Base-by-base conservation (phyloP, 1,284 basidiomycete genomes). In the Pyrrhoderma lamaoense region DNA sequence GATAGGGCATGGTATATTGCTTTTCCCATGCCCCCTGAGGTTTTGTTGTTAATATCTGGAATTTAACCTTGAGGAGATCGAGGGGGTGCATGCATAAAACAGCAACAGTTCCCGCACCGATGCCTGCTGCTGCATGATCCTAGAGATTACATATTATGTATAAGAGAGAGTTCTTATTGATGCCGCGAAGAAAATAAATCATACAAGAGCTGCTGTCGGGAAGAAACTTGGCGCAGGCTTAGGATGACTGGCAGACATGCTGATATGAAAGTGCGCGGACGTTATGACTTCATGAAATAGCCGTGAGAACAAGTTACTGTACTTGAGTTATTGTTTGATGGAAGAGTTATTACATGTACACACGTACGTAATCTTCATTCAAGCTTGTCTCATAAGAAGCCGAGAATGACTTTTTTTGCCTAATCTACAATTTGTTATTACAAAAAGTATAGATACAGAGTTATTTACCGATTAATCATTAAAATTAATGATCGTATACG, bases 1-100 rank as follows among this genome's bases (percentile, higher is more conserved):
- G 73, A 74, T 53, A 98, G 66, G 0, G 89, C 79, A 51, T 67
- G 64, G 75, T 84, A 94, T 63, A 95, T 95, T 53, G 82, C 84
- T 51, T 72, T 80, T 19, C 91, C 91, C 35, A 90, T 67, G 25
- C 82, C 75, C 18, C 77, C 47, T 73, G 70, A 2, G 79, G 79
- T 38, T 77, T 75, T 23, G 75, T 67, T 1, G 87, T 93, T 9
- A 85, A 79, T n/a, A 94, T 91, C 70, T 99, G 95, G 55, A 95
- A 85, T 62, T 93, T 89, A 64, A 97, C 81, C 71, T 99, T 99
- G 69, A 99, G 77, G 3, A 99, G 79, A 69, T 99, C 96, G 38
- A 99, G 77, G 3, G 96, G 96, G 66, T 99, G 94, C 92, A 99
- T 96, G 67, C 91, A 93, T 36, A 98, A 74, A 45, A 94, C 94